A percentile compares a stretch with the other conserved stretches of the same genome.
Conservation (phyloP, 2,329 filamentous ascomycete genomes). For the Chrysoporthe deuterocubensis region DNA sequence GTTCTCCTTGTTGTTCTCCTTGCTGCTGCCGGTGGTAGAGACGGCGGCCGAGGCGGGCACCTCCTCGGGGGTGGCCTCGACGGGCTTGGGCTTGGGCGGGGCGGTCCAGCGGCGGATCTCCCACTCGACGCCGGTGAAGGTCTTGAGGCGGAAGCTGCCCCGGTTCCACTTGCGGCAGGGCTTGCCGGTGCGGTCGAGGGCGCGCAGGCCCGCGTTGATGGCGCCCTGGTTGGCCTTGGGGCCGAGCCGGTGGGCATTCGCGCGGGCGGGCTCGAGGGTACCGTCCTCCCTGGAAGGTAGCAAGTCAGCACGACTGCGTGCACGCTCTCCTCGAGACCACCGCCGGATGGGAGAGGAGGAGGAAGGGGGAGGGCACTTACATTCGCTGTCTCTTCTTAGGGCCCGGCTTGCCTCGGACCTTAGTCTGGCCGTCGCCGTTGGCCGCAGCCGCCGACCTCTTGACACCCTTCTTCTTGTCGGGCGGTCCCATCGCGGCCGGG, state of each 20-base stretch:
- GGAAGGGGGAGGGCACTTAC: constrained; percentile 62
- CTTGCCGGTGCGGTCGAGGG: constrained; percentile 88
- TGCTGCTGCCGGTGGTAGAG: constrained; percentile 56
- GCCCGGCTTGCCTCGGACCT: constrained; percentile 82
- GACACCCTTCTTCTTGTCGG: constrained; percentile 74
- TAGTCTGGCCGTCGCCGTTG: constrained; percentile 70
- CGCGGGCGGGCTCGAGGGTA: constrained; percentile 61
- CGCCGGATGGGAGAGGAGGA: neutral
- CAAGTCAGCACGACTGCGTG: constrained; percentile 9
- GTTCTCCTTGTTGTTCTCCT: constrained; percentile 69
- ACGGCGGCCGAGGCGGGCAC: constrained; percentile 49
- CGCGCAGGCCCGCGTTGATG: constrained; percentile 94
- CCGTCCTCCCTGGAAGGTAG: constrained; percentile 60
- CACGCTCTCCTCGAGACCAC: neutral
- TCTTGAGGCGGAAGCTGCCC: constrained; percentile 83
- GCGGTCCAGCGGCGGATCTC: constrained; percentile 82
- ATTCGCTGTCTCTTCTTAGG: constrained; percentile 95
- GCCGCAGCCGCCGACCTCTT: constrained; percentile 70
- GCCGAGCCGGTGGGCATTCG: constrained; percentile 78
- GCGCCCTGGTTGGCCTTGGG: constrained; percentile 96
- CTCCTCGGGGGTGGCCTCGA: constrained; percentile 48
- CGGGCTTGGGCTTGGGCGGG: constrained; percentile 59
- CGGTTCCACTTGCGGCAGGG: constrained; percentile 91
- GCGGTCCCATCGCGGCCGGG: constrained; percentile 62
- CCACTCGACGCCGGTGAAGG: constrained; percentile 88